A percentile compares a stretch with the other conserved stretches of the same genome.
These are phyloP conservation scores for Jackrogersella multiformis DNA, from an alignment of 495 filamentous ascomycete genomes.

Conservation along the genomic window DNA sequence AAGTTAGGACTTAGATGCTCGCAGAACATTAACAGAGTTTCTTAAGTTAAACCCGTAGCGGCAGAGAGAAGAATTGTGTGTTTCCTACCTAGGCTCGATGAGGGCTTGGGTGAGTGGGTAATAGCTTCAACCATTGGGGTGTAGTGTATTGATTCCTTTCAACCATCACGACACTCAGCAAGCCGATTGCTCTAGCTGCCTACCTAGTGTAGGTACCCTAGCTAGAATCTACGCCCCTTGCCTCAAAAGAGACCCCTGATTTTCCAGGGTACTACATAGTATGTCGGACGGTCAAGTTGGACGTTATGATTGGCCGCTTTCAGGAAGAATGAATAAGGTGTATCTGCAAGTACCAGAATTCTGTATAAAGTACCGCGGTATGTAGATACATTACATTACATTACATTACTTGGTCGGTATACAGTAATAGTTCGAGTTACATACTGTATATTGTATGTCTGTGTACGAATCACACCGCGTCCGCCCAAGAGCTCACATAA, in stretches of 20 bases:
- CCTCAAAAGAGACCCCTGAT: constrained; percentile 39
- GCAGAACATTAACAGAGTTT: no score
- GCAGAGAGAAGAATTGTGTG: constrained; percentile 7
- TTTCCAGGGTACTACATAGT: constrained; percentile 31
- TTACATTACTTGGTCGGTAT: constrained; percentile 18
- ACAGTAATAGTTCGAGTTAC: no score
- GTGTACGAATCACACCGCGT: constrained; percentile 19
- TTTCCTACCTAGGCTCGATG: constrained; percentile 4
- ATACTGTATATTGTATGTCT: constrained; percentile 29
- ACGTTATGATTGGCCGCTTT: constrained; percentile 39
- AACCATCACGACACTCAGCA: constrained; percentile 19
- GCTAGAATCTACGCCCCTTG: constrained; percentile 33
- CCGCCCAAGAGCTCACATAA: background rate
- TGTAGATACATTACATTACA: constrained; percentile 11
- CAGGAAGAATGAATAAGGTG: constrained; percentile 26
- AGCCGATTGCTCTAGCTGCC: constrained; percentile 28
- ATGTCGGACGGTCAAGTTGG: constrained; percentile 12
- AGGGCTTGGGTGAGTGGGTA: background rate
- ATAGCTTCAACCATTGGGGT: constrained; percentile 10
- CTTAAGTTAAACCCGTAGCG: background rate
- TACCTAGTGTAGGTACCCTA: background rate
- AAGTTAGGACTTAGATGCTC: constrained; percentile 6
- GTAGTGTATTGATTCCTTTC: constrained; percentile 7
- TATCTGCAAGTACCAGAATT: constrained; percentile 41
- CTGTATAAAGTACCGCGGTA: constrained; percentile 19